These are phyloP conservation scores for Psophocarpus tetragonolobus DNA, from an alignment of 306 rosid species.

Conservation along the genomic window DNA sequence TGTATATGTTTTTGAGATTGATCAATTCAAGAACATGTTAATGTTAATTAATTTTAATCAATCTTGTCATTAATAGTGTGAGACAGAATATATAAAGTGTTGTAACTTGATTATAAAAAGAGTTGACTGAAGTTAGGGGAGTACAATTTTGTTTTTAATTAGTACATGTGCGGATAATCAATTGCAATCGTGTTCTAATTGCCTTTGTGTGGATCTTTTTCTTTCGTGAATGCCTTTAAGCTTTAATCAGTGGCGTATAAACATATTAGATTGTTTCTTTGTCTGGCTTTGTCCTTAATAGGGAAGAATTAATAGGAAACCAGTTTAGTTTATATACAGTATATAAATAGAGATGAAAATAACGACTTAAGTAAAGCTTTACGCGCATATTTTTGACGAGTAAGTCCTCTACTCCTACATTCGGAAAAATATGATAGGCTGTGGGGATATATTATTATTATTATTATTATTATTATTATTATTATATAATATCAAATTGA, in stretches of 20 bases:
- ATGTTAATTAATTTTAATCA: not conserved
- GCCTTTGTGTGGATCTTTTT: not conserved
- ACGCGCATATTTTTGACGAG: not conserved
- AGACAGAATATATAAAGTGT: not conserved
- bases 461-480: too few relatives aligned
- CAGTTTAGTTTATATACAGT: not conserved
- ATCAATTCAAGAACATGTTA: not conserved
- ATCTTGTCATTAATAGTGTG: not conserved
- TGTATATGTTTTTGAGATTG: not conserved
- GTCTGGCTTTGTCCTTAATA: not conserved
- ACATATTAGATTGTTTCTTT: not conserved
- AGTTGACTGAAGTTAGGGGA: not conserved
- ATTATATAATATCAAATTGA: too few relatives aligned
- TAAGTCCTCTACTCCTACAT: not conserved
- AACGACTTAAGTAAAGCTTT: not conserved
- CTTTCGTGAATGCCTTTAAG: constrained; percentile 3
- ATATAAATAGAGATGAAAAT: not conserved
- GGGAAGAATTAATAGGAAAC: not conserved
- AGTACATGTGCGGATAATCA: not conserved
- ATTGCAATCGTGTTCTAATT: not conserved
- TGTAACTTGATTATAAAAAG: not conserved
- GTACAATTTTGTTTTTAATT: not conserved
- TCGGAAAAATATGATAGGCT: not conserved
- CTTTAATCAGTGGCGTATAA: not conserved
- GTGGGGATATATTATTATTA: too few relatives aligned